phyloP scores from a whole-genome alignment of 306 rosid genomes.

The Inga laurina region DNA sequence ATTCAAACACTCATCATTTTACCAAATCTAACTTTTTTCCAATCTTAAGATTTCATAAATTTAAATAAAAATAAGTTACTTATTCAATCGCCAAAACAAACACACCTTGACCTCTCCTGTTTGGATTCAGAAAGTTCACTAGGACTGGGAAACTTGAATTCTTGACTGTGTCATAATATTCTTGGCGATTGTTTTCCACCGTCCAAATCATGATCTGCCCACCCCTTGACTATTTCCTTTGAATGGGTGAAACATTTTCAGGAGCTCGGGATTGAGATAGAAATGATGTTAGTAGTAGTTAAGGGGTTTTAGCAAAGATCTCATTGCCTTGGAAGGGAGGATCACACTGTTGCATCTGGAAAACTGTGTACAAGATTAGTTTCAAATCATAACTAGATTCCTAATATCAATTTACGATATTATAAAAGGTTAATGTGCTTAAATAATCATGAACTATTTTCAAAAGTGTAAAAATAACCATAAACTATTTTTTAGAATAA shows the following conservation, averaged over 20 bases:
- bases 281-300: slow-evolving; percentile 31
- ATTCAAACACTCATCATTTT: no score
- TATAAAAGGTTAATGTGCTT: not conserved
- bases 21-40: no score
- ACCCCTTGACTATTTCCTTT: not conserved
- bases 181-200: not conserved
- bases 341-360: slow-evolving; percentile 3
- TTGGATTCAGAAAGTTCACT: slow-evolving; percentile 7
- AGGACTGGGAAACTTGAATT: not conserved
- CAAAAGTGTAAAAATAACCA: no score
- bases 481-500: no score
- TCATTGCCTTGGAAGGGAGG: slow-evolving; percentile 37
- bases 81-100: no score
- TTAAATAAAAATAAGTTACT: no score
- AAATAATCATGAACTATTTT: no score
- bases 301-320: slow-evolving; percentile 30
- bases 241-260: slow-evolving; percentile 29
- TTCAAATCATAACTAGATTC: slow-evolving; percentile 22
- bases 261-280: slow-evolving; percentile 38
- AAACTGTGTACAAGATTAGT: slow-evolving; percentile 22
- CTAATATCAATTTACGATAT: slow-evolving; percentile 22
- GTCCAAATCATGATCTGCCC: slow-evolving; percentile 4
- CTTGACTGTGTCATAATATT: not conserved
- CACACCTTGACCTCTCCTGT: no score
- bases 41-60: no score